Conservation (phyloP, 805 yeast species). For the Wickerhamiella dianesei region DNA sequence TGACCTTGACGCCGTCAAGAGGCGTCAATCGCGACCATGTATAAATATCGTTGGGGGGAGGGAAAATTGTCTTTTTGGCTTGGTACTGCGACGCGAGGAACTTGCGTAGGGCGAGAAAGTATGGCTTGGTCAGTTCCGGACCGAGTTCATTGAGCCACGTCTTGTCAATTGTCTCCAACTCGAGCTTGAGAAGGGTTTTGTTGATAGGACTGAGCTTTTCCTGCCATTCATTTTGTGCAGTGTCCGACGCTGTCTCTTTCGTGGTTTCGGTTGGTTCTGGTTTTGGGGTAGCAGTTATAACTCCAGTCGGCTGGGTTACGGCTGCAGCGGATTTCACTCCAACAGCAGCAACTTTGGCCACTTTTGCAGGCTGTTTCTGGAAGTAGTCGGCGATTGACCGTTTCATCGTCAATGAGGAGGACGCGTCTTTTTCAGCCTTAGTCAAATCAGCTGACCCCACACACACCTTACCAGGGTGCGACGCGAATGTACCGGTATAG, state of each 20-base stretch:
- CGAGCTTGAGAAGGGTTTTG: constrained; percentile 42
- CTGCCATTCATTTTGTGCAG: constrained; percentile 43
- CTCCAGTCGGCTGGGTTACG: no score
- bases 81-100: constrained; percentile 40
- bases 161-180: constrained; percentile 54
- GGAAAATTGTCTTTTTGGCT: constrained; percentile 48
- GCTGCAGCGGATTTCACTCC: not conserved
- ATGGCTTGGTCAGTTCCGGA: constrained; percentile 68
- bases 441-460: no score
- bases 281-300: no score
- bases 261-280: no score
- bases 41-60: constrained; percentile 63
- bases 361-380: not conserved
- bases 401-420: constrained; percentile 10
- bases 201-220: constrained; percentile 35
- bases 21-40: constrained; percentile 90
- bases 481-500: no score
- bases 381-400: constrained; percentile 3
- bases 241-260: no score
- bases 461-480: no score
- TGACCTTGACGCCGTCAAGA: constrained; percentile 53
- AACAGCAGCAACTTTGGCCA: not conserved
- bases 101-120: constrained; percentile 58
- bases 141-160: constrained; percentile 67
- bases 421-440: no score